phyloP scores from a whole-genome alignment of 1,139 yeast species.

The Pichia sp. region DNA sequence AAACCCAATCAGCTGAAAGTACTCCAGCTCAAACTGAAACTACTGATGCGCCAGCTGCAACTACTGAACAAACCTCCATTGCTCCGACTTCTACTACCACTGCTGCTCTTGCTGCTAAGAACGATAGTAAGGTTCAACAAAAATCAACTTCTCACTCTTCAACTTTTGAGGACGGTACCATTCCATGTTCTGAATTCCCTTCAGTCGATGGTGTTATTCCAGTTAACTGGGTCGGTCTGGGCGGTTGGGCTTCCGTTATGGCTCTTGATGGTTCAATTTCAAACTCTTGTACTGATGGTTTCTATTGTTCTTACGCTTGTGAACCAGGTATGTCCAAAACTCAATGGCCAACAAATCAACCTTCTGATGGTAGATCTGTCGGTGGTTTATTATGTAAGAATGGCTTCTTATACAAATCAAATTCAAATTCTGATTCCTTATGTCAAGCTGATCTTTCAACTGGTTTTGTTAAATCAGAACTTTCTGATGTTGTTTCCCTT shows the following conservation, averaged over 20 bases:
- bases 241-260: constrained; percentile 90
- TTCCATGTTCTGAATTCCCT: constrained; percentile 73
- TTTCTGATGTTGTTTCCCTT: constrained; percentile 64
- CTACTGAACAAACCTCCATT: neutral
- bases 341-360: constrained; percentile 89
- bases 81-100: constrained; percentile 27
- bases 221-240: constrained; percentile 71
- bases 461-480: constrained; percentile 63
- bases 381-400: constrained; percentile 82
- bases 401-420: constrained; percentile 77
- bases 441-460: constrained; percentile 79
- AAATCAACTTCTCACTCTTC: constrained; percentile 24
- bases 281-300: constrained; percentile 71
- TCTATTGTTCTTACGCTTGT: constrained; percentile 94
- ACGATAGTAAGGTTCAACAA: neutral
- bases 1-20: constrained; percentile 22
- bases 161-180: constrained; percentile 71
- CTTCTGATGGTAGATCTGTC: constrained; percentile 77
- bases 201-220: constrained; percentile 71
- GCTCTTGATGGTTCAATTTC: constrained; percentile 50
- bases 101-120: constrained; percentile 7
- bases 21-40: constrained; percentile 23
- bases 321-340: constrained; percentile 96
- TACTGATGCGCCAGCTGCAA: constrained; percentile 20
- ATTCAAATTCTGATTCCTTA: constrained; percentile 53